Conservation (phyloP, 495 filamentous ascomycete genomes). For the Penicillium arizonense region DNA sequence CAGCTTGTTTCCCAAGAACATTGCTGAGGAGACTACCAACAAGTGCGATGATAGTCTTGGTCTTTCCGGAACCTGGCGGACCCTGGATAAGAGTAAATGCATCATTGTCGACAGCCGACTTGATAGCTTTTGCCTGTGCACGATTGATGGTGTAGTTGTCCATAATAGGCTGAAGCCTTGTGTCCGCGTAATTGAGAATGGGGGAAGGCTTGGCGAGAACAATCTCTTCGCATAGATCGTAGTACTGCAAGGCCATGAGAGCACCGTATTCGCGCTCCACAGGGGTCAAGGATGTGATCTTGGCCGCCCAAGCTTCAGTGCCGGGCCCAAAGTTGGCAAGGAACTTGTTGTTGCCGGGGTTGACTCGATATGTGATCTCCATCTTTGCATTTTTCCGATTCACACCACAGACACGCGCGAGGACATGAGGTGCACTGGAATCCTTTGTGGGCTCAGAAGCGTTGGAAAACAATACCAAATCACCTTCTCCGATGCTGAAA, state of each 20-base stretch:
- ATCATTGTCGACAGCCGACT: slow-evolving; percentile 89
- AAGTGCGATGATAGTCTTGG: slow-evolving; percentile 96
- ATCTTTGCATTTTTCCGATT: slow-evolving; percentile 73
- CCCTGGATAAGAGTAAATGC: slow-evolving; percentile 96
- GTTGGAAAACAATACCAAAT: slow-evolving; percentile 82
- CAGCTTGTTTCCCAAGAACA: slow-evolving; percentile 44
- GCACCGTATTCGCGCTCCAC: slow-evolving; percentile 95
- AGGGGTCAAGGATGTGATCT: slow-evolving; percentile 83
- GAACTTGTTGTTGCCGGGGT: slow-evolving; percentile 55
- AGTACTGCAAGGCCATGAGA: slow-evolving; percentile 84
- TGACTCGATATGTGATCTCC: slow-evolving; percentile 83
- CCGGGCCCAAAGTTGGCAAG: slow-evolving; percentile 53
- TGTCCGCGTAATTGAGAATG: slow-evolving; percentile 72
- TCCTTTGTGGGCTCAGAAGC: slow-evolving; percentile 62
- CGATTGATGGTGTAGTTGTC: slow-evolving; percentile 79
- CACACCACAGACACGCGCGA: slow-evolving; percentile 78
- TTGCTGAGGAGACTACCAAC: slow-evolving; percentile 80
- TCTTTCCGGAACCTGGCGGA: slow-evolving; percentile 95
- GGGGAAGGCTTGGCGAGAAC: slow-evolving; percentile 84
- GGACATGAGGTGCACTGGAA: slow-evolving; percentile 67
- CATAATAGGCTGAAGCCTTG: slow-evolving; percentile 63
- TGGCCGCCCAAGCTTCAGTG: slow-evolving; percentile 67
- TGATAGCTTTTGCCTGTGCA: slow-evolving; percentile 89
- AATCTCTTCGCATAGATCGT: slow-evolving; percentile 91
- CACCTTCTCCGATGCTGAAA: slow-evolving; percentile 72